phyloP scores from a whole-genome alignment of 2,329 filamentous ascomycete species.

The Metarhizium anisopliae region DNA sequence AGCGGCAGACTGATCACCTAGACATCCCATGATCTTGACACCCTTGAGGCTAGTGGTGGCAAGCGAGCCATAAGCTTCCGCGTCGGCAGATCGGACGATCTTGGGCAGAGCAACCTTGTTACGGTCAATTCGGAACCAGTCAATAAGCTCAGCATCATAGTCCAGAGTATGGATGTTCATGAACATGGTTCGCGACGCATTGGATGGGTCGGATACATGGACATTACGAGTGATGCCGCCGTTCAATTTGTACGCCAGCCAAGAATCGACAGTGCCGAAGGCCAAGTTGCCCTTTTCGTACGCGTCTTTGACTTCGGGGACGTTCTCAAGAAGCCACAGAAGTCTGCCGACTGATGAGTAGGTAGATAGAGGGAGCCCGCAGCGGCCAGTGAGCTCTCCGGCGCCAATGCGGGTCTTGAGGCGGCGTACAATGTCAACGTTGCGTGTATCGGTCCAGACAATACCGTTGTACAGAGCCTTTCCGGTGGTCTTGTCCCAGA shows the following conservation, averaged over 20 bases:
- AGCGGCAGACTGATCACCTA: conserved; percentile 76
- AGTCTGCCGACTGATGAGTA: conserved; percentile 75
- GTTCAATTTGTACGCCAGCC: conserved; percentile 73
- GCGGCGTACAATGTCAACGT: conserved; percentile 61
- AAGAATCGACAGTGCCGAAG: conserved; percentile 75
- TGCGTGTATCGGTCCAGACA: conserved; percentile 78
- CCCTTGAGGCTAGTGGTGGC: conserved; percentile 54
- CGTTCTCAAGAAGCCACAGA: conserved; percentile 65
- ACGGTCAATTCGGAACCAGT: conserved; percentile 66
- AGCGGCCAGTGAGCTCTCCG: conserved; percentile 57
- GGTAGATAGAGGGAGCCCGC: conserved; percentile 71
- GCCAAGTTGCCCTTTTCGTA: conserved; percentile 64
- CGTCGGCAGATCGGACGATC: conserved; percentile 66
- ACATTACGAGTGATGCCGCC: conserved; percentile 56
- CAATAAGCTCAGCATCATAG: conserved; percentile 63
- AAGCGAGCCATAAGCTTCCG: conserved; percentile 58
- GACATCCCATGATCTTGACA: conserved; percentile 63
- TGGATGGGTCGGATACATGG: conserved; percentile 70
- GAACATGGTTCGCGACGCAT: conserved; percentile 82
- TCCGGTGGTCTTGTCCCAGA: conserved; percentile 71
- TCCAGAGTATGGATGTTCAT: conserved; percentile 70
- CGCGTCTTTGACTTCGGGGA: conserved; percentile 55
- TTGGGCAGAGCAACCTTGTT: conserved; percentile 65
- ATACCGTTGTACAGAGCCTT: conserved; percentile 74
- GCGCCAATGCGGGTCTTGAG: conserved; percentile 59